Evolutionary conservation across 768 basidiomycete species (phyloP).

Genomic region (Lentinula raphanica): DNA sequence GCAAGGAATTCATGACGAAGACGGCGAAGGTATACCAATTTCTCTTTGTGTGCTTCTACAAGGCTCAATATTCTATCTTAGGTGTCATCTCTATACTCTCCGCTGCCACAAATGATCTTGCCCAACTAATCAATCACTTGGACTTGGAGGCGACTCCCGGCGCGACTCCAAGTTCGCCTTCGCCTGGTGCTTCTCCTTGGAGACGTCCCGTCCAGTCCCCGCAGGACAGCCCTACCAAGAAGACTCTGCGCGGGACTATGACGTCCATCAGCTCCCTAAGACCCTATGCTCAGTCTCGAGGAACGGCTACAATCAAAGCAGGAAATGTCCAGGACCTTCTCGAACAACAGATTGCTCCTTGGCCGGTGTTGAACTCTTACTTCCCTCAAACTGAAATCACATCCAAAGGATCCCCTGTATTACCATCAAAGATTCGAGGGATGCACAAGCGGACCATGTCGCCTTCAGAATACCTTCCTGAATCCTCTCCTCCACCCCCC

Average conservation of each 20-base stretch:
- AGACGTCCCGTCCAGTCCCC: not conserved
- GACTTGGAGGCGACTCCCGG: conserved; percentile 75
- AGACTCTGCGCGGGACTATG: conserved; percentile 27
- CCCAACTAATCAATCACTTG: conserved; percentile 72
- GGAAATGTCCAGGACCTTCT: conserved; percentile 17
- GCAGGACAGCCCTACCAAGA: conserved; percentile 34
- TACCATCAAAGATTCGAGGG: conserved; percentile 3
- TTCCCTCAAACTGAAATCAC: not conserved
- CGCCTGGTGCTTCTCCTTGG: conserved; percentile 33
- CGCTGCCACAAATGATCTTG: conserved; percentile 76
- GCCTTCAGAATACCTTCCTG: conserved; percentile 28
- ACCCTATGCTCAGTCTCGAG: conserved; percentile 34
- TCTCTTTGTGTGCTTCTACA: not conserved
- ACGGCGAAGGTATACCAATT: conserved; percentile 43
- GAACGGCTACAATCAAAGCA: conserved; percentile 11
- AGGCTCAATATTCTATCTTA: conserved; percentile 14
- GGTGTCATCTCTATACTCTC: conserved; percentile 68
- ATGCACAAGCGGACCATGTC: conserved; percentile 27
- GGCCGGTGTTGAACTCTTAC: conserved; percentile 40
- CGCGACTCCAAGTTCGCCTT: conserved; percentile 42
- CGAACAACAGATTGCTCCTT: conserved; percentile 60
- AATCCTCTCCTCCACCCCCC: conserved; percentile 29
- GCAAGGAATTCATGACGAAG: conserved; percentile 45
- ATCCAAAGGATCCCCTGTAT: not conserved
- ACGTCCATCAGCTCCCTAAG: conserved; percentile 44